Evolutionary conservation across 2,329 filamentous ascomycete species (phyloP), one percentile per base, ranked within the genome.

Genomic region (Fusarium sp.): DNA sequence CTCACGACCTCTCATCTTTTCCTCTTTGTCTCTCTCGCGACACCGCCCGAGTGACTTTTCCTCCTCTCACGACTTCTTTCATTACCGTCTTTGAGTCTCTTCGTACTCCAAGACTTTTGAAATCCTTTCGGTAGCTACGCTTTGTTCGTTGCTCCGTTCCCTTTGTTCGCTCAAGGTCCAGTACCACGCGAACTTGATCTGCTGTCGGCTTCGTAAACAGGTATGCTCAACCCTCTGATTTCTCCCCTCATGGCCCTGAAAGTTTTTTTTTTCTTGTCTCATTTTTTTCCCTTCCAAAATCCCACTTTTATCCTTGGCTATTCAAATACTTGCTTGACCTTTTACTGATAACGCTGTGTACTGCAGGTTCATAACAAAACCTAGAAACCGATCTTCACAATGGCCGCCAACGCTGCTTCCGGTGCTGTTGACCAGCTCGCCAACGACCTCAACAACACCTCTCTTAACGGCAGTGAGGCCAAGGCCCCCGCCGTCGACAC

Each of bases 371-470:
- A 58, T 66, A 57, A 53, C 49, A 54, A 66, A 59, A 20, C 59
- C 49, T 51, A 67, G 33, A 67, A 49, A 63, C 55, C 66, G 61
- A 68, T 63, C 62, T 71, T 40, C 67, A 86, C 82, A 81, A 91
- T 91, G 88, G 85, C 88, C 82, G 83, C 85, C 78, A 81, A 86
- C 81, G 81, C 84, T 80, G 78, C 84, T 74, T 79, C 84, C 77
- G 82, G 83, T 81, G 87, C 87, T 88, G 88, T 91, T 85, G 91
- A 92, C 76, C 92, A 93, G 90, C 91, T 94, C 82, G 88, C 90
- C 84, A 85, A 88, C 82, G 92, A 96, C 79, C 90, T 91, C 77
- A 84, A 86, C 82, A 92, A 90, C 83, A 83, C 90, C 78, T 86
- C 87, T 80, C 85, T 93, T 79, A 89, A 92, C 78, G 86, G 88